phyloP scores from a whole-genome alignment of 2,329 filamentous ascomycete species.

The Colletotrichum lupini region DNA sequence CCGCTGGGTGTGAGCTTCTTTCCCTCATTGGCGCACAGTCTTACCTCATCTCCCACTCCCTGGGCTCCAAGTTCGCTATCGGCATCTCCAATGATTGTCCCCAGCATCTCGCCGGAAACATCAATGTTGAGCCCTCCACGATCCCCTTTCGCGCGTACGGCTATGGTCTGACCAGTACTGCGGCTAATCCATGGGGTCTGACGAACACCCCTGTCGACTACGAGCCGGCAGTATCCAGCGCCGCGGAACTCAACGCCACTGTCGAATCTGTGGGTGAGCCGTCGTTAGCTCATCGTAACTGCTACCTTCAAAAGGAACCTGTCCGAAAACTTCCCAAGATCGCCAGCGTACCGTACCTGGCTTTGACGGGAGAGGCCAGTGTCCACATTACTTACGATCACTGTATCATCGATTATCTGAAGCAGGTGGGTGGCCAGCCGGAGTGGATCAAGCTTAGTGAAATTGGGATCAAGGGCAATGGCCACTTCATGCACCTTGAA shows the following conservation, averaged over 20 bases:
- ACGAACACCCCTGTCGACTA: slow-evolving; percentile 45
- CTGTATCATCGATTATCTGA: slow-evolving; percentile 61
- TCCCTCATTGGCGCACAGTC: slow-evolving; percentile 40
- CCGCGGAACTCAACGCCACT: slow-evolving; percentile 37
- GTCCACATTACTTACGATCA: slow-evolving; percentile 64
- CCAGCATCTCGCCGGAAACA: slow-evolving; percentile 41
- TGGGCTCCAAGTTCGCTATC: slow-evolving; percentile 42
- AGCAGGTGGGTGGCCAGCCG: slow-evolving; percentile 57
- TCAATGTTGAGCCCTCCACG: slow-evolving; percentile 46
- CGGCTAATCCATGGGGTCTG: slow-evolving; percentile 41
- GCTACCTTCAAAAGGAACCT: slow-evolving; percentile 43
- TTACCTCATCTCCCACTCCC: slow-evolving; percentile 44
- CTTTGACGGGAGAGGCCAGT: slow-evolving; percentile 60
- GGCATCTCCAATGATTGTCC: slow-evolving; percentile 46
- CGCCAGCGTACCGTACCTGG: slow-evolving; percentile 54
- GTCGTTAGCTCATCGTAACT: slow-evolving; percentile 36
- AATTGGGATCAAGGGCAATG: slow-evolving; percentile 60
- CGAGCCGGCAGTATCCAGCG: slow-evolving; percentile 40
- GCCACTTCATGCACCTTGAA: slow-evolving; percentile 61
- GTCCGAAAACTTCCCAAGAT: slow-evolving; percentile 56
- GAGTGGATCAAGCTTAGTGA: slow-evolving; percentile 57
- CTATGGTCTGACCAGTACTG: slow-evolving; percentile 31
- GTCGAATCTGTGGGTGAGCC: slow-evolving; percentile 41
- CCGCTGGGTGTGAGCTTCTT: slow-evolving; percentile 40
- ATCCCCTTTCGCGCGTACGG: slow-evolving; percentile 43